Conservation (phyloP, 441 rosid species). For the Erodium chrysanthum region DNA sequence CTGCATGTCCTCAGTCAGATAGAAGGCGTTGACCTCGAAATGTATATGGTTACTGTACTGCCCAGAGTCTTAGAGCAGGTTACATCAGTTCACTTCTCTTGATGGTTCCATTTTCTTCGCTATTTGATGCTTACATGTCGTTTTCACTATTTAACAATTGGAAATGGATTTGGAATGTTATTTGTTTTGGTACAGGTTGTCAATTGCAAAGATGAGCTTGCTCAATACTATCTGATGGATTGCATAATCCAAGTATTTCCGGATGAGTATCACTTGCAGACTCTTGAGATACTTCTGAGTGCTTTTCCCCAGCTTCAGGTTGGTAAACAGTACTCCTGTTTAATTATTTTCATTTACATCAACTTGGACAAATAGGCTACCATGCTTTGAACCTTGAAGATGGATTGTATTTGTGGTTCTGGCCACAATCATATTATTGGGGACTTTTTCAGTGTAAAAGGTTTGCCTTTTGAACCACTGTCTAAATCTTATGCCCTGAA, state of each 20-base stretch:
- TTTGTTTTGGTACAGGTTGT: conserved; percentile 54
- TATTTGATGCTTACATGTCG: conserved; percentile 19
- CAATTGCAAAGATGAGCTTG: conserved; percentile 92
- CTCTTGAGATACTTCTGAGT: conserved; percentile 80
- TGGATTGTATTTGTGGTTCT: not conserved
- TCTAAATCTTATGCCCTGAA: not conserved
- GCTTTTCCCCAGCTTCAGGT: conserved; percentile 99
- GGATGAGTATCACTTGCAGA: conserved; percentile 98
- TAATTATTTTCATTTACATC: not conserved
- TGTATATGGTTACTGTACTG: conserved; percentile 65
- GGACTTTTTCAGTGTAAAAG: not conserved
- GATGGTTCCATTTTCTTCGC: not conserved
- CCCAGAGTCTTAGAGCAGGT: conserved; percentile 79
- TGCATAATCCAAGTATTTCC: conserved; percentile 98
- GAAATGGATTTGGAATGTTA: conserved; percentile 13
- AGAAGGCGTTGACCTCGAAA: conserved; percentile 69
- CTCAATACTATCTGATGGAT: conserved; percentile 88
- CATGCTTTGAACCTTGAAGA: not conserved
- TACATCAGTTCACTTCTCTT: conserved; percentile 10
- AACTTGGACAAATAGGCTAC: not conserved
- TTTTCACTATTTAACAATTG: conserved; percentile 17
- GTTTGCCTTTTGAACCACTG: not conserved
- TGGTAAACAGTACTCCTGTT: conserved; percentile 11
- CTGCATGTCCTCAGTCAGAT: conserved; percentile 72
- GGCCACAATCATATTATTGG: not conserved